Percentiles rank a stretch among this genome's conserved stretches.
These are phyloP conservation scores for Gossypium davidsonii DNA, from an alignment of 441 rosid genomes.

Conservation along the genomic window DNA sequence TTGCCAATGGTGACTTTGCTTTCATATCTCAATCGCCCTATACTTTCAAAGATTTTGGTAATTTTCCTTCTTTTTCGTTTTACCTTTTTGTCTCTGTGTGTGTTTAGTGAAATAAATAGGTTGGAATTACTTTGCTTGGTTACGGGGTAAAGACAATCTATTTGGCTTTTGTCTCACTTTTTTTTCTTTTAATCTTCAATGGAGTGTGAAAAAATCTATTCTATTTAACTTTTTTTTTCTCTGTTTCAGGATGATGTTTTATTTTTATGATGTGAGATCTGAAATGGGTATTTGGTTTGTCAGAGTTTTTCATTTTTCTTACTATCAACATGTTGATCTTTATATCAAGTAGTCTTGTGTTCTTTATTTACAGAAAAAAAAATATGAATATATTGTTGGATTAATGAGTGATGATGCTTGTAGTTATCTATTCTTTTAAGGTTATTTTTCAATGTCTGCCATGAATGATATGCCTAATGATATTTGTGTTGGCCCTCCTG, in stretches of 20 bases:
- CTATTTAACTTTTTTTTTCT: neutral
- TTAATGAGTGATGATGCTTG: neutral
- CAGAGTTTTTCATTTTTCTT: neutral
- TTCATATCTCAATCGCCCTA: slow-evolving; percentile 37
- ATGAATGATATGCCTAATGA: neutral
- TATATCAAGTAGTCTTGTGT: neutral
- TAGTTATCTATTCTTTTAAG: slow-evolving; percentile 3
- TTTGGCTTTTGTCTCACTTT: slow-evolving; percentile 11
- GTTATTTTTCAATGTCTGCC: neutral
- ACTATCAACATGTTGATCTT: neutral
- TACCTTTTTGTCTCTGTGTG: neutral
- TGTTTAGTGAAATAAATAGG: neutral
- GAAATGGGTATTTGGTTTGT: slow-evolving; percentile 14
- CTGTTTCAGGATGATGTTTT: neutral
- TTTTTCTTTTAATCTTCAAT: neutral
- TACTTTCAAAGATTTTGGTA: slow-evolving; percentile 46
- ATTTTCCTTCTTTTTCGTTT: neutral
- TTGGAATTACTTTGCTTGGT: neutral
- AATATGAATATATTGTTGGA: neutral
- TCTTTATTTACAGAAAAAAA: neutral
- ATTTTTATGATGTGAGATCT: slow-evolving; percentile 12
- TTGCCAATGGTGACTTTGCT: slow-evolving; percentile 26
- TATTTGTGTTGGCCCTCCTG: neutral
- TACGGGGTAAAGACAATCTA: slow-evolving; percentile 8
- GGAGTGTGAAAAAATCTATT: neutral